Percentiles rank a stretch among this genome's conserved stretches.
Evolutionary conservation across 2,329 filamentous ascomycete species (phyloP).

Genomic region (Clonostachys rosea): DNA sequence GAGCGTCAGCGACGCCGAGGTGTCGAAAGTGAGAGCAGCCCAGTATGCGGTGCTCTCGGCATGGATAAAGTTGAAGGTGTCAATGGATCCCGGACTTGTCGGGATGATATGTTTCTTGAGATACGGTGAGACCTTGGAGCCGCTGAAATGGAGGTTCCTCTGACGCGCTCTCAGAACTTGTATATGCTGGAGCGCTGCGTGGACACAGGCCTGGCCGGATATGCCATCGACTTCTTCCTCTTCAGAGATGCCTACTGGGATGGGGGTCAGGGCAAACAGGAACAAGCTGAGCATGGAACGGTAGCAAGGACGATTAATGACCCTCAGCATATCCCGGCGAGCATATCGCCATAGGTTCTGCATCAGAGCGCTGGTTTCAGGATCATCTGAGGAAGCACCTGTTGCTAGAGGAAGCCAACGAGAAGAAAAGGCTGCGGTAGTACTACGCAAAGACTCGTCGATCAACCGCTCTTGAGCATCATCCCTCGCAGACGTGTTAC

Average conservation of each 20-base stretch:
- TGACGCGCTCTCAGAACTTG: slow-evolving; percentile 30
- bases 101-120: slow-evolving; percentile 9
- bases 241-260: slow-evolving; percentile 29
- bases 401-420: slow-evolving; percentile 19
- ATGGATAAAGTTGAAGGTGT: slow-evolving; percentile 23
- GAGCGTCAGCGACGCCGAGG: slow-evolving; percentile 31
- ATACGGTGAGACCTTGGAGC: slow-evolving; percentile 26
- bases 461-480: slow-evolving; percentile 12
- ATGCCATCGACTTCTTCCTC: slow-evolving; percentile 33
- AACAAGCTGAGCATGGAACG: slow-evolving; percentile 31
- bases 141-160: slow-evolving; percentile 30
- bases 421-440: slow-evolving; percentile 18
- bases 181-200: slow-evolving; percentile 32
- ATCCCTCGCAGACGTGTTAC: slow-evolving; percentile 1
- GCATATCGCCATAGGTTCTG: slow-evolving; percentile 24
- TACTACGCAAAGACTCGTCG: slow-evolving; percentile 16
- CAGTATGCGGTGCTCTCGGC: slow-evolving; percentile 32
- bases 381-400: neutral
- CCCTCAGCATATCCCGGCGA: slow-evolving; percentile 28
- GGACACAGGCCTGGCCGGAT: slow-evolving; percentile 30
- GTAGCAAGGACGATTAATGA: slow-evolving; percentile 33
- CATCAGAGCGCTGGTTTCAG: slow-evolving; percentile 8
- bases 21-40: slow-evolving; percentile 34
- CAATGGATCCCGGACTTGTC: slow-evolving; percentile 16
- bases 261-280: slow-evolving; percentile 31